phyloP scores from a whole-genome alignment of 2,329 filamentous ascomycete genomes.

The Exophiala spinifera region DNA sequence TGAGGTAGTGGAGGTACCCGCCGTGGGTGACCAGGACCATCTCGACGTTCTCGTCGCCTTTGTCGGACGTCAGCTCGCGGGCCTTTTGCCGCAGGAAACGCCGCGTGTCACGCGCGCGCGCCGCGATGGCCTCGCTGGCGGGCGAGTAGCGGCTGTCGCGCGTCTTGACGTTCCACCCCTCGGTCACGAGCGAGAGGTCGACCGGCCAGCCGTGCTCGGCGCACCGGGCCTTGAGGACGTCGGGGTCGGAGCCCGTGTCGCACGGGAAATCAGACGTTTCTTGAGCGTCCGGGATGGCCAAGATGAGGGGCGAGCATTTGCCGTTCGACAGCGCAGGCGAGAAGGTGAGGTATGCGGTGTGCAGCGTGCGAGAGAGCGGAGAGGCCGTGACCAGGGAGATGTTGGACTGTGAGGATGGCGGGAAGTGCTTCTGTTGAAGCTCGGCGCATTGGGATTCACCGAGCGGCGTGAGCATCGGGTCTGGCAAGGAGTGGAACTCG shows the following conservation, averaged over 20 bases:
- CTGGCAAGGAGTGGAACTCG: conserved; percentile 69
- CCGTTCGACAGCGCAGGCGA: conserved; percentile 49
- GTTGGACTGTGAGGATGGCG: conserved; percentile 47
- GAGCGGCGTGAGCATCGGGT: conserved; percentile 73
- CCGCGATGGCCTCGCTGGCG: conserved; percentile 52
- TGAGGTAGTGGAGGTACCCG: conserved; percentile 79
- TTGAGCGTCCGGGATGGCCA: conserved; percentile 72
- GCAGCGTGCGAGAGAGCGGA: conserved; percentile 74
- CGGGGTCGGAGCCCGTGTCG: conserved; percentile 65
- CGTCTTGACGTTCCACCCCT: conserved; percentile 70
- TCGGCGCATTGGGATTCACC: conserved; percentile 70
- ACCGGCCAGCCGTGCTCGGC: conserved; percentile 52
- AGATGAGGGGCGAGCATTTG: conserved; percentile 50
- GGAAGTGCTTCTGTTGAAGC: conserved; percentile 57
- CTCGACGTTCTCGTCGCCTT: conserved; percentile 55
- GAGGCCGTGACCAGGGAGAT: conserved; percentile 68
- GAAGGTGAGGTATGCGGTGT: conserved; percentile 72
- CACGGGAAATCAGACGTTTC: conserved; percentile 73
- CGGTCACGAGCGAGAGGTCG: conserved; percentile 60
- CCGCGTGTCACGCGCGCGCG: conserved; percentile 60
- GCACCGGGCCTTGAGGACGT: conserved; percentile 60
- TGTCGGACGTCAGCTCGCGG: conserved; percentile 53
- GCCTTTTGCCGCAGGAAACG: conserved; percentile 57
- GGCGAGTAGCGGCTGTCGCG: conserved; percentile 45
- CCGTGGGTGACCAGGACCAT: conserved; percentile 79